Evolutionary conservation across 1,139 yeast species (phyloP), one percentile per base, ranked within the genome.

Genomic region (Kluyveromyces sp.): DNA sequence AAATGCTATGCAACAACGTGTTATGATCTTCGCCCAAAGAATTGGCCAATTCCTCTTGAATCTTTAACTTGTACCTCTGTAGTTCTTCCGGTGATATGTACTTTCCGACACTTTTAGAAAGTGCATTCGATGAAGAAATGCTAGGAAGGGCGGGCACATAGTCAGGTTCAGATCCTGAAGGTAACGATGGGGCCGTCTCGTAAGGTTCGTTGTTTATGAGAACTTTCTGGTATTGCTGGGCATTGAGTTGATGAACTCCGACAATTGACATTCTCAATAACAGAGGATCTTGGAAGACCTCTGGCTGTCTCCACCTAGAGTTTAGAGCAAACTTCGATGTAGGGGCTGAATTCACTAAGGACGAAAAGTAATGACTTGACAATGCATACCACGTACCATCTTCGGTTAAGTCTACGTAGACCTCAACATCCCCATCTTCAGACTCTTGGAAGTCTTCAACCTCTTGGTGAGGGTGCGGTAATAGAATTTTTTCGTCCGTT

Each of bases 341-440:
- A 0, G 95, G 92, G 0, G 96, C 94, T 20, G 86, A 77, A 48
- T 79, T 78, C 17, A 89, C 88, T 42, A 88, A 63, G 0, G 94
- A 79, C 0, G 96, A 96, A 57, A 81, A 89, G 53, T 80, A 74
- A 22, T 64, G 61, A 51, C 80, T 84, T 26, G 95, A 83, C 75
- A 89, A 73, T 9, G 96, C 96, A 67, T 76, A 86, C 96, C 96
- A 88, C 41, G 85, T 82, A 3, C 80, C 78, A 43, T 72, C 72
- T 11, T 73, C 68, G 0, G 92, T 82, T 49, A 73, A 70, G 49
- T 83, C 86, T 18, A 88, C 68, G 58, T 78, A 87, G 1, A 88
- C 74, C 8, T 70, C 75, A 51, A 59, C 56, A 3, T 57, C 51
- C 3, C 45, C 46, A 13, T 44, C 47, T 19, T 46, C 44, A 8